phyloP scores from a whole-genome alignment of 495 filamentous ascomycete genomes.

The Aspergillus heteromorphus region DNA sequence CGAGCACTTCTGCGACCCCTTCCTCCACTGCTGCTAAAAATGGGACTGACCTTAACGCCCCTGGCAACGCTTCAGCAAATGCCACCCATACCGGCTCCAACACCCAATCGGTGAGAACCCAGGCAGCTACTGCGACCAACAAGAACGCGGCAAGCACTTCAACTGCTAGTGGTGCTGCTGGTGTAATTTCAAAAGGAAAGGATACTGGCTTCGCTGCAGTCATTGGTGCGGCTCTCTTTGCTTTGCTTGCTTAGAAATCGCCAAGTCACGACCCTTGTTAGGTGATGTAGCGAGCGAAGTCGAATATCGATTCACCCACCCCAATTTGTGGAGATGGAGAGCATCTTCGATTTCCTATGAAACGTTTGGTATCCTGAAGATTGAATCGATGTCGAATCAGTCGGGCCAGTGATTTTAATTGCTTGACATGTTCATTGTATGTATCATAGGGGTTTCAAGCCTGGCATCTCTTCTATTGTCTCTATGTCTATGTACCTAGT shows the following conservation, averaged over 20 bases:
- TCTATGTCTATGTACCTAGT: neutral
- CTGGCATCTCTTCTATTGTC: neutral
- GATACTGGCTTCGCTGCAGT: conserved; percentile 30
- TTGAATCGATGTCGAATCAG: neutral
- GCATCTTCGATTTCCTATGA: neutral
- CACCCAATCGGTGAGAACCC: neutral
- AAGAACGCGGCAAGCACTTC: conserved; percentile 15
- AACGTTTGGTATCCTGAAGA: neutral
- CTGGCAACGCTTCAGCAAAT: conserved; percentile 1
- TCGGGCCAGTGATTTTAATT: neutral
- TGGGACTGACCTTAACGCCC: neutral
- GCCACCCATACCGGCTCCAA: conserved; percentile 2
- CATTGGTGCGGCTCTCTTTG: conserved; percentile 30
- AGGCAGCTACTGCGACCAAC: conserved; percentile 4
- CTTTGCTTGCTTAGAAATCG: conserved; percentile 25
- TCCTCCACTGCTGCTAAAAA: neutral
- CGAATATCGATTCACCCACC: neutral
- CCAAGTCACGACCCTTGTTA: no score
- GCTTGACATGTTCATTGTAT: neutral
- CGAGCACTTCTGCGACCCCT: conserved; percentile 5
- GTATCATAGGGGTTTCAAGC: neutral
- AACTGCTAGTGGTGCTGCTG: conserved; percentile 29
- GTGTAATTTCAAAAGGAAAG: conserved; percentile 40
- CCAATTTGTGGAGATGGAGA: neutral
- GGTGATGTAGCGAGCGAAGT: neutral